Base-by-base conservation (phyloP, 2,329 filamentous ascomycete species). In the Talaromyces verruculosus region DNA sequence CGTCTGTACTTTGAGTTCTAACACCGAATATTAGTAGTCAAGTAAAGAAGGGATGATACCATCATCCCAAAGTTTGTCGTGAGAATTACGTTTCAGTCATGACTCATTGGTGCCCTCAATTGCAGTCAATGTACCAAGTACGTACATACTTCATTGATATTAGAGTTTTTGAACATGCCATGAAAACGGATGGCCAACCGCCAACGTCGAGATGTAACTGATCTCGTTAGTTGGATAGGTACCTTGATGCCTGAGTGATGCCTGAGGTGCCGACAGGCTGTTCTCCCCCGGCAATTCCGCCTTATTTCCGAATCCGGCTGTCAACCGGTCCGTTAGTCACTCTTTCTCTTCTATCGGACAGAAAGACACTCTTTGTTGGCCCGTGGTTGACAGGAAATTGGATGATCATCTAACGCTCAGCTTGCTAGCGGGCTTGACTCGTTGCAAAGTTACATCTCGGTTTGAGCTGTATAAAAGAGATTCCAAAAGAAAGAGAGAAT, bases 11-110 rank as follows among this genome's bases (percentile, higher is more conserved):
- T 47, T 47, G n/a, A 35, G 22, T 35, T 55, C 4, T 19, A 53
- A 30, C 25, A 4, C 28, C 7, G 28, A 33, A 28, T 53, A 25
- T 7, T 51, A 15, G 15, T 19, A 55, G 3, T 35, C 33, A 11
- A 37, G 51, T 19, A 58, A 33, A n/a, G 53, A 59, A 19, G n/a
- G 15, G n/a, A 58, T 58, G 55, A 58, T 58, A 58, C 55, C 55
- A 58, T 41, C 5, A 5, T 37, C 33, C 15, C 30, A 17, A 25
- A 15, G 19, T 58, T 13, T 58, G 57, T 60, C 37, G 39, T 45
- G 55, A 59, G 55, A 28, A 39, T 22, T 22, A 39, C 10, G 35
- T 37, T 45, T 45, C n/a, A 45, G 8, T 11, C 28, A 33, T 35
- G 51, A 35, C 28, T 55, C 51, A 55, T 55, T 30, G 25, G 49